Evolutionary conservation across 2,329 filamentous ascomycete genomes (phyloP), one percentile per base, ranked within the genome.

Genomic region (Exophiala sp.): DNA sequence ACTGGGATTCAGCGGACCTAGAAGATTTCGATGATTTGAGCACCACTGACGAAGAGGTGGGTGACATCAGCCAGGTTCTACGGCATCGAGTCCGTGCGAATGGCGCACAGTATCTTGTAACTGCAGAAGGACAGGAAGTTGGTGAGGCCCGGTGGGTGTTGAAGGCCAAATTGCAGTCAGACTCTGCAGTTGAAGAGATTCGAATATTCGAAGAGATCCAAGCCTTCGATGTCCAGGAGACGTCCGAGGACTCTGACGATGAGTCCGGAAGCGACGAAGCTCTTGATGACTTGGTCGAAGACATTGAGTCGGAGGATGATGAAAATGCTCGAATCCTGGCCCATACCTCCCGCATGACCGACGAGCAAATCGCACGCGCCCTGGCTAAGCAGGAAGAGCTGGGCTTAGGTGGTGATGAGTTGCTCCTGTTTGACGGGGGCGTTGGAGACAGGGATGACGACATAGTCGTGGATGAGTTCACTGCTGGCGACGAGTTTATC

Each of bases 341-440:
- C 67, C 43, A 66, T 66, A 16, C 69, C 70, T 11, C 62, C 21
- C 50, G 66, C 4, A 71, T 77, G 62, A 77, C 81, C 7, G 83
- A 89, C 58, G 84, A 85, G 66, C 75, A 79, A 16, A 72, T 88
- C 36, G 85, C 85, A 36, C 74, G 78, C 36, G 70, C 86, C 20
- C 68, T 87, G 29, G 73, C 79, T 47, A 85, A 83, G 65, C 80
- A 85, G 63, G 78, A 83, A 66, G 81, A 85, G 65, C 72, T 88
- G 3, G 86, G 85, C 7, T 71, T 88, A 40, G 79, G 75, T 2
- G 75, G 77, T 8, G 77, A 83, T 18, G 80, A 87, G 50, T 63
- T 85, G 3, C 50, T 86, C 11, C 71, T 87, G 3, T 79, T 83
- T 53, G 76, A 80, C 46, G 78, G 73, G 12, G 72, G 75, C 38